Percentiles rank a stretch among this genome's conserved stretches.
Evolutionary conservation across 2,329 filamentous ascomycete genomes (phyloP).

Genomic region (Elsinoe arachidis): DNA sequence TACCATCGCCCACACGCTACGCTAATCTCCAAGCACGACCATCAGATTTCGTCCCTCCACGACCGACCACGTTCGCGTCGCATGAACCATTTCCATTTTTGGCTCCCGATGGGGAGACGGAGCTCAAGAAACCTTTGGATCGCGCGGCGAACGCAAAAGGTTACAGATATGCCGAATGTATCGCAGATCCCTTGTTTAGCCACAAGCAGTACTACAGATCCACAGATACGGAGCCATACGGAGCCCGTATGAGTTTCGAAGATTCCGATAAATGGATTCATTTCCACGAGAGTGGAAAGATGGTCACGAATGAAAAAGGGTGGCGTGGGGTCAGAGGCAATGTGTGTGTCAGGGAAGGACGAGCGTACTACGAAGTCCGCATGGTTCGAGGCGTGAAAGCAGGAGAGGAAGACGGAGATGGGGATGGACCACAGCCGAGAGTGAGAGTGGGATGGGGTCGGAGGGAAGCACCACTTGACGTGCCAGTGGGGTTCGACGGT

Average conservation of each 20-base stretch:
- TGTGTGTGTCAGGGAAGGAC: conserved; percentile 77
- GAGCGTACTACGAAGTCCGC: conserved; percentile 91
- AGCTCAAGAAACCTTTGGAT: conserved; percentile 42
- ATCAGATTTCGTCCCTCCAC: conserved; percentile 42
- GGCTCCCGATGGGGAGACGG: conserved; percentile 33
- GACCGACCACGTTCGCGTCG: conserved; percentile 37
- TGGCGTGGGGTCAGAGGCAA: conserved; percentile 89
- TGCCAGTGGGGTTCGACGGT: conserved; percentile 76
- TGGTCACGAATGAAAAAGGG: conserved; percentile 83
- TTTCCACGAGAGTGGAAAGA: conserved; percentile 60
- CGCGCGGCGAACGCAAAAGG: conserved; percentile 57
- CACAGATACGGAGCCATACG: conserved; percentile 76
- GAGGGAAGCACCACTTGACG: conserved; percentile 71
- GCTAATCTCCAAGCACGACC: conserved; percentile 40
- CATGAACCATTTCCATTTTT: conserved; percentile 39
- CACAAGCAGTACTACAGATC: conserved; percentile 83
- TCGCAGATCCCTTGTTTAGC: conserved; percentile 79
- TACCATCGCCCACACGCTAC: conserved; percentile 43
- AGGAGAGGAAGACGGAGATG: conserved; percentile 32
- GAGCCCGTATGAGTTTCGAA: conserved; percentile 82
- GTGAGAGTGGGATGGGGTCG: conserved; percentile 81
- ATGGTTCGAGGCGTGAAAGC: conserved; percentile 66
- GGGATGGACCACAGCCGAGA: conserved; percentile 43
- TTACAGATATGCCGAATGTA: conserved; percentile 84
- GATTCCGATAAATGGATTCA: conserved; percentile 80